A percentile compares a stretch with the other conserved stretches of the same genome.
These are phyloP conservation scores for Aspergillus amoenus DNA, from an alignment of 2,329 filamentous ascomycete genomes.

Conservation along the genomic window DNA sequence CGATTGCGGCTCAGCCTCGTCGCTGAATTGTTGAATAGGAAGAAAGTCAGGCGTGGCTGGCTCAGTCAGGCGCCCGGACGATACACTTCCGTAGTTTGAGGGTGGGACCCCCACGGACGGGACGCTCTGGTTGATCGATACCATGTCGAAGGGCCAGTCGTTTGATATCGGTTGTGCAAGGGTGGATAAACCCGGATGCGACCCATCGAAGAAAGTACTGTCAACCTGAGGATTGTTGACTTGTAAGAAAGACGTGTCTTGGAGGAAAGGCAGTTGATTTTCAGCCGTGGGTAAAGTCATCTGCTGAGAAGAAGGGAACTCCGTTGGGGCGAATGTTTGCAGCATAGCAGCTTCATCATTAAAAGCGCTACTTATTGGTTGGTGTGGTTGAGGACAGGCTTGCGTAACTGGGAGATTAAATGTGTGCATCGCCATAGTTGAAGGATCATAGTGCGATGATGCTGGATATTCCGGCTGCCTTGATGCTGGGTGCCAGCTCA, in stretches of 20 bases:
- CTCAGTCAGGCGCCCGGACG: constrained; percentile 35
- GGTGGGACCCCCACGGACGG: constrained; percentile 30
- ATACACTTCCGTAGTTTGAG: constrained; percentile 35
- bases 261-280: constrained; percentile 21
- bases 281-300: constrained; percentile 23
- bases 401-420: constrained; percentile 22
- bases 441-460: constrained; percentile 20
- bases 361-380: constrained; percentile 18
- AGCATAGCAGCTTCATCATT: constrained; percentile 18
- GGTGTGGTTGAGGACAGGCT: constrained; percentile 19
- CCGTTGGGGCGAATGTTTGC: constrained; percentile 22
- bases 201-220: constrained; percentile 26
- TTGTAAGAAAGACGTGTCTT: constrained; percentile 23
- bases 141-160: constrained; percentile 34
- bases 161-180: constrained; percentile 28
- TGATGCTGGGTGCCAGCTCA: constrained; percentile 74
- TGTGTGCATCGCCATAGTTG: constrained; percentile 17
- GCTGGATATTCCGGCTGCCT: constrained; percentile 31
- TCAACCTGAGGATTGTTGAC: constrained; percentile 29
- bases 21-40: constrained; percentile 35
- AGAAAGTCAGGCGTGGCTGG: constrained; percentile 41
- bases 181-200: constrained; percentile 17
- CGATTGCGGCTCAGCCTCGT: constrained; percentile 20
- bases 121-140: constrained; percentile 32
- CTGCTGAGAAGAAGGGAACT: constrained; percentile 22